phyloP scores from a whole-genome alignment of 371 early-diverging fungal species.

The Mucor mucedo region DNA sequence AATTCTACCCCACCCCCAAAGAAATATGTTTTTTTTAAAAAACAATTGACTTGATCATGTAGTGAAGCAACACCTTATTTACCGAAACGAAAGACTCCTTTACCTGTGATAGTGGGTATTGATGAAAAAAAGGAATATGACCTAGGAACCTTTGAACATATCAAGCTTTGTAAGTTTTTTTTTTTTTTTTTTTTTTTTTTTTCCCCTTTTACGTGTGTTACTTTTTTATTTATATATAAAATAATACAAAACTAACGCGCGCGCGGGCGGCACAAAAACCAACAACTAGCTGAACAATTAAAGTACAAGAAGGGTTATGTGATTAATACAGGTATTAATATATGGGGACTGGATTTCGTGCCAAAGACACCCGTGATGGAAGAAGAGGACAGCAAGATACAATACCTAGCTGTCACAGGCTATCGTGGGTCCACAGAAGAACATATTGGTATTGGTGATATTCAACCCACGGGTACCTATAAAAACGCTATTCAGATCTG shows the following conservation, averaged over 20 bases:
- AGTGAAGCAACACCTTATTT: constrained; percentile 31
- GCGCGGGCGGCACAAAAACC: no score
- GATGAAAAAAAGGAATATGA: constrained; percentile 2
- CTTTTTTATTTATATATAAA: no score
- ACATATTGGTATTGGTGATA: constrained; percentile 42
- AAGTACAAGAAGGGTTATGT: constrained; percentile 33
- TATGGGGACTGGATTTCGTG: constrained; percentile 67
- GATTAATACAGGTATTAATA: constrained; percentile 58
- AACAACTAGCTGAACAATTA: constrained; percentile 18
- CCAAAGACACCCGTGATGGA: constrained; percentile 26
- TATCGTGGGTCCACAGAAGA: constrained; percentile 49
- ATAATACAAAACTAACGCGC: no score
- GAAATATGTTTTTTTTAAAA: no score
- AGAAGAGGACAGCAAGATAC: constrained; percentile 29
- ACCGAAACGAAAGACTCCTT: constrained; percentile 6
- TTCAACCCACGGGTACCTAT: constrained; percentile 33
- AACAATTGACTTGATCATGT: no score
- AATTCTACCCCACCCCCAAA: background rate
- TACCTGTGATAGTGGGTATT: constrained; percentile 22
- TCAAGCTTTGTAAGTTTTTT: constrained; percentile 18
- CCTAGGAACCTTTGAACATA: constrained; percentile 8
- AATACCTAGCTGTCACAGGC: constrained; percentile 64
- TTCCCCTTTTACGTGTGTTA: no score
- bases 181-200: no score
- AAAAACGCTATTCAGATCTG: constrained; percentile 59